These are phyloP conservation scores for Colletotrichum siamense DNA, from an alignment of 2,329 filamentous ascomycete species.

Conservation along the genomic window DNA sequence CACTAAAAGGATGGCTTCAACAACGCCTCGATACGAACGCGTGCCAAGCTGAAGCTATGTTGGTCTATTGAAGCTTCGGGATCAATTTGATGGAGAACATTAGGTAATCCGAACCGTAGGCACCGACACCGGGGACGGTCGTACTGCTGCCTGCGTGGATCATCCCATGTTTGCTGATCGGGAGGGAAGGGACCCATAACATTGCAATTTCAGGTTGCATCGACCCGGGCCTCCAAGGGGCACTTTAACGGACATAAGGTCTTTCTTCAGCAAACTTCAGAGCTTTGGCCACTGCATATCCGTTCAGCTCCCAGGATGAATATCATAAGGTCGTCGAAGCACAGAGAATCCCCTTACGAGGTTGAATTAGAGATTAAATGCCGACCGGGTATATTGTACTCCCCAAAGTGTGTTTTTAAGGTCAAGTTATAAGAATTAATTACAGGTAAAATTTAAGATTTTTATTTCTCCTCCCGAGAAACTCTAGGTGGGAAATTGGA, in stretches of 20 bases:
- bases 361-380: background rate
- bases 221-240: background rate
- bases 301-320: background rate
- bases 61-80: background rate
- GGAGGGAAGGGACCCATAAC: background rate
- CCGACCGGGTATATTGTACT: background rate
- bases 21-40: background rate
- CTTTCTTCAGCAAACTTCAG: background rate
- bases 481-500: background rate
- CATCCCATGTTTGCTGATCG: background rate
- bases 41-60: background rate
- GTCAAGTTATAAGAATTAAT: background rate
- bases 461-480: background rate
- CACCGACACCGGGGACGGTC: background rate
- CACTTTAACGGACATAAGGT: background rate
- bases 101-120: background rate
- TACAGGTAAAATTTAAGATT: background rate
- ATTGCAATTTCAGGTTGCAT: background rate
- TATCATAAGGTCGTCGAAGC: background rate
- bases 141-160: background rate
- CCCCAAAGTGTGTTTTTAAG: background rate
- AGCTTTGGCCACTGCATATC: background rate
- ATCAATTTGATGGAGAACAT: background rate
- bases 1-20: background rate
- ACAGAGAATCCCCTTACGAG: fast-evolving